Evolutionary conservation across 805 yeast species (phyloP).

Genomic region (Suhomyces sp.): DNA sequence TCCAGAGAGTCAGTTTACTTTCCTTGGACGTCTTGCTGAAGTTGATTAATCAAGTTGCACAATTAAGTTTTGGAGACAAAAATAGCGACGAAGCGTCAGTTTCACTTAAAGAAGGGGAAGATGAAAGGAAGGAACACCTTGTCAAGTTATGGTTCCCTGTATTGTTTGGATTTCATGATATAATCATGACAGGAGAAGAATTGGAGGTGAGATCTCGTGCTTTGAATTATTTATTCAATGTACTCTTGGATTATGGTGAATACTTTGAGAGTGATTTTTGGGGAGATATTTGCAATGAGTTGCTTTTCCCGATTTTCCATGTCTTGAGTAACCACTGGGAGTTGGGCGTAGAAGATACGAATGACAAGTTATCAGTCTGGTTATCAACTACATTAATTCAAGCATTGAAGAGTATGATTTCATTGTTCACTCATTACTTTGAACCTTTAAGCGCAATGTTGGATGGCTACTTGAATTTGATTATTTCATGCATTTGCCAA

Average conservation of each 20-base stretch:
- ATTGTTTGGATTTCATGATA: constrained; percentile 79
- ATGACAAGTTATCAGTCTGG: constrained; percentile 94
- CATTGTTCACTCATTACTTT: constrained; percentile 79
- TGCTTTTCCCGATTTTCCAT: constrained; percentile 87
- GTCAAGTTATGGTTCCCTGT: constrained; percentile 81
- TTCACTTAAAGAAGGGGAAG: constrained; percentile 17
- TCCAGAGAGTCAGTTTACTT: constrained; percentile 77
- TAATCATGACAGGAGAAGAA: constrained; percentile 91
- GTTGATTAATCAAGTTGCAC: constrained; percentile 60
- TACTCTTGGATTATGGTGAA: constrained; percentile 75
- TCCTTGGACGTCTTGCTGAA: constrained; percentile 72
- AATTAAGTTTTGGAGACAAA: constrained; percentile 30
- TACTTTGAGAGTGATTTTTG: constrained; percentile 75
- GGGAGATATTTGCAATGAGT: constrained; percentile 73
- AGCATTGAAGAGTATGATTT: constrained; percentile 85
- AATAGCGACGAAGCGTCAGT: constrained; percentile 8
- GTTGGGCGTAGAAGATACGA: constrained; percentile 57
- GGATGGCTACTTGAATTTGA: constrained; percentile 72
- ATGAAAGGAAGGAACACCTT: constrained; percentile 34
- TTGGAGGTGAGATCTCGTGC: constrained; percentile 92
- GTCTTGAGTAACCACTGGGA: constrained; percentile 77
- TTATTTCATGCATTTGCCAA: constrained; percentile 89
- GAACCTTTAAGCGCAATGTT: constrained; percentile 70
- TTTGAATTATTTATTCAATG: constrained; percentile 76
- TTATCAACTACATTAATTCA: constrained; percentile 93